These are phyloP conservation scores for Agarophyton chilense DNA, from an alignment of 23 red algal species.

Conservation along the genomic window DNA sequence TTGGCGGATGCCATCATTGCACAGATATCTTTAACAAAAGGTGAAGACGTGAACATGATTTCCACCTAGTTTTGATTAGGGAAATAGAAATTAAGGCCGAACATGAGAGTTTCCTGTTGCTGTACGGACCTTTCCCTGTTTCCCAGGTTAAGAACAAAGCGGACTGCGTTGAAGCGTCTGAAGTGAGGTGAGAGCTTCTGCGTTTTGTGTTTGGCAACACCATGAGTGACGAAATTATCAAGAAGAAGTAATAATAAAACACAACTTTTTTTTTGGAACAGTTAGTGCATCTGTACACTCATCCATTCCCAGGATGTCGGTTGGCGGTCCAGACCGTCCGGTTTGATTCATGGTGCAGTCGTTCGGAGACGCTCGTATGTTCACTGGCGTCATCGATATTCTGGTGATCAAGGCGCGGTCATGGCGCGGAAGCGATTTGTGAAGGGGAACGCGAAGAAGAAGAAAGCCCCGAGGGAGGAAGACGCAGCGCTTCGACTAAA, in stretches of 20 bases:
- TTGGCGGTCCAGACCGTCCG: too few species aligned
- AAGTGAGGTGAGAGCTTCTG: too few species aligned
- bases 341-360: too few species aligned
- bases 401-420: too few species aligned
- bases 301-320: too few species aligned
- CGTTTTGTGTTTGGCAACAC: too few species aligned
- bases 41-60: background rate
- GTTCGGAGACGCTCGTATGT: too few species aligned
- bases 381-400: too few species aligned
- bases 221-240: too few species aligned
- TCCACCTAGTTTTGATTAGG: slow-evolving; percentile 4
- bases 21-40: slow-evolving; percentile 54
- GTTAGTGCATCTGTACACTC: too few species aligned
- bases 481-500: slow-evolving; percentile 57
- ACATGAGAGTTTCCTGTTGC: background rate
- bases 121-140: background rate
- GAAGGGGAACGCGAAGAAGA: slow-evolving; percentile 28
- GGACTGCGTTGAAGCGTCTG: background rate
- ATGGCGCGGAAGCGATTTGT: slow-evolving; percentile 56
- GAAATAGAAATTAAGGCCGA: background rate
- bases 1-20: slow-evolving; percentile 69
- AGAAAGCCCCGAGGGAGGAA: slow-evolving; percentile 42
- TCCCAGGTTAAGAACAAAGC: background rate
- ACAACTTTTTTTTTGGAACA: too few species aligned
- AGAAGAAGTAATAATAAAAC: too few species aligned